Conservation (phyloP, 2,329 filamentous ascomycete genomes). For the Botrytis squamosa region DNA sequence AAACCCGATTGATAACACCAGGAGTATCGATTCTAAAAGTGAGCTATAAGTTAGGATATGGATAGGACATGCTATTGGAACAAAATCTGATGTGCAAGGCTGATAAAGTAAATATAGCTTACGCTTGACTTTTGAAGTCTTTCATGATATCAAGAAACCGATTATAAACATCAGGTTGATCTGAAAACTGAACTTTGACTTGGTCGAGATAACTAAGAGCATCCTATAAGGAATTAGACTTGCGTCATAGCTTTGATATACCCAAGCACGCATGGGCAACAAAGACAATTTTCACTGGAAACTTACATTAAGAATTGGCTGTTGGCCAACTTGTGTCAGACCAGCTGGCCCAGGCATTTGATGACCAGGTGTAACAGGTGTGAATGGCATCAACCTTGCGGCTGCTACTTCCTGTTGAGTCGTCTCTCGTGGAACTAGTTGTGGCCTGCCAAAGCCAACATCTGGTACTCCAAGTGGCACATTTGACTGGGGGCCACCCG, state of each 20-base stretch:
- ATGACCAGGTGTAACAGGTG: constrained; percentile 42
- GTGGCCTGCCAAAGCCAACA: constrained; percentile 60
- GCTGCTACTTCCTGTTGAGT: constrained; percentile 49
- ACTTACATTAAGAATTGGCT: constrained; percentile 75
- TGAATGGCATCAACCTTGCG: constrained; percentile 62
- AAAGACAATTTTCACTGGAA: neutral
- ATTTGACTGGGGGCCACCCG: constrained; percentile 33
- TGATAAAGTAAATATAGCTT: constrained; percentile 43
- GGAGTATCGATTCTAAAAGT: constrained; percentile 82
- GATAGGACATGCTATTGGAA: constrained; percentile 34
- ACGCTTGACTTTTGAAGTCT: constrained; percentile 97
- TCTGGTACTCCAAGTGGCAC: constrained; percentile 57
- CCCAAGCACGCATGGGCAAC: constrained; percentile 24
- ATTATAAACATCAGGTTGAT: constrained; percentile 97
- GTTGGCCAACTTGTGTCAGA: constrained; percentile 69
- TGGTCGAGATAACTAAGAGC: constrained; percentile 96
- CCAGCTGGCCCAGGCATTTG: constrained; percentile 45
- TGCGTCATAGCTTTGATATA: neutral
- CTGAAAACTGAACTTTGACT: constrained; percentile 96
- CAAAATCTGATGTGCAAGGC: neutral
- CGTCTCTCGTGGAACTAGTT: constrained; percentile 34
- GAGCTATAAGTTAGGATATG: constrained; percentile 2
- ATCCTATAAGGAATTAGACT: constrained; percentile 48
- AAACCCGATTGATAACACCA: constrained; percentile 94
- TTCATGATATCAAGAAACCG: constrained; percentile 99